Evolutionary conservation across 129 eudicot genomes (phyloP).

Genomic region (Flaveria trinervia): DNA sequence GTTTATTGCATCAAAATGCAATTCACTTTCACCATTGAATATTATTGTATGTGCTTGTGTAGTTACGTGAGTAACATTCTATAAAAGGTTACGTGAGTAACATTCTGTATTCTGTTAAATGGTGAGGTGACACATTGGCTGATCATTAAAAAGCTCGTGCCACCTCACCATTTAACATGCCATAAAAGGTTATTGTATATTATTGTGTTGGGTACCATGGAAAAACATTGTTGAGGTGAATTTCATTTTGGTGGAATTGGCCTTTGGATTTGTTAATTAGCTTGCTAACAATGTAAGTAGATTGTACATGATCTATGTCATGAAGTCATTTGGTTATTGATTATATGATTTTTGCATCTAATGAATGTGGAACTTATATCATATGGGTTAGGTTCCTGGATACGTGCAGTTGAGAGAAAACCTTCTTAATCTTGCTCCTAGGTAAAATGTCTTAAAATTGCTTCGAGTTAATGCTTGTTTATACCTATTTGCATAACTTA

Average conservation of each 20-base stretch:
- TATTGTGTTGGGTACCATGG: not conserved
- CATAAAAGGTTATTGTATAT: not conserved
- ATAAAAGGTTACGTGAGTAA: too few species aligned
- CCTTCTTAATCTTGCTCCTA: conserved; percentile 82
- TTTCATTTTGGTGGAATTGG: not conserved
- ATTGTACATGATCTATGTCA: not conserved
- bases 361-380: conserved; percentile 1
- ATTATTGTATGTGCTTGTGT: not conserved
- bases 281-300: not conserved
- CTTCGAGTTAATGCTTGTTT: not conserved
- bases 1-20: not conserved
- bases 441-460: conserved; percentile 40
- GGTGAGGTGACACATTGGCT: not conserved
- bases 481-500: not conserved
- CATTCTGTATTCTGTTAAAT: not conserved
- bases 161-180: not conserved
- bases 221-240: not conserved
- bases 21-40: not conserved
- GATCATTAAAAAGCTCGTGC: not conserved
- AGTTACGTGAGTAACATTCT: too few species aligned
- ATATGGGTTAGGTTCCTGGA: conserved; percentile 71
- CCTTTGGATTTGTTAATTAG: not conserved
- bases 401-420: conserved; percentile 61
- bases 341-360: conserved; percentile 13
- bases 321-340: not conserved